Conservation (phyloP, 305 asterid species). For the Stenogyne calaminthoides region DNA sequence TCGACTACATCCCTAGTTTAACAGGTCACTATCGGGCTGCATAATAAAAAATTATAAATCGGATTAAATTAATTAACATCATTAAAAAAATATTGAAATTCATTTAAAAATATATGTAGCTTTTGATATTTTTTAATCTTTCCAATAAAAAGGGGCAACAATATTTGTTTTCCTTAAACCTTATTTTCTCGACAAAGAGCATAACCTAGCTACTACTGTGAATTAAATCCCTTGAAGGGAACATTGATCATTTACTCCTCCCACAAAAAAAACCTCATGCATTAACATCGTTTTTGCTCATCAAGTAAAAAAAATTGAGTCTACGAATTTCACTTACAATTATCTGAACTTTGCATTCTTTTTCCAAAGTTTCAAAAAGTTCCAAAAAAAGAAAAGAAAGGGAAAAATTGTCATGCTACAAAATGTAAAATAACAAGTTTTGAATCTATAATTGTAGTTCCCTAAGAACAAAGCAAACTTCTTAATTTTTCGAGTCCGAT, state of each 20-base stretch:
- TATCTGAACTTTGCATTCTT: background rate
- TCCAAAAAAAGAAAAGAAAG: background rate
- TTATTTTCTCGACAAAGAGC: background rate
- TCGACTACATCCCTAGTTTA: no score
- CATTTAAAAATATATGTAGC: background rate
- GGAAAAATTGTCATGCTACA: conserved; percentile 32
- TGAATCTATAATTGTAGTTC: conserved; percentile 17
- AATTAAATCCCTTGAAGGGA: background rate
- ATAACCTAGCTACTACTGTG: background rate
- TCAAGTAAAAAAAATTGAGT: background rate
- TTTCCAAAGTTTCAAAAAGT: conserved; percentile 2
- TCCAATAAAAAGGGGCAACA: background rate
- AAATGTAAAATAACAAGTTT: conserved; percentile 31
- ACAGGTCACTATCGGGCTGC: no score
- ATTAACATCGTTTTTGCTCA: conserved; percentile 10
- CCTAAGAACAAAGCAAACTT: conserved; percentile 22
- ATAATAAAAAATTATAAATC: no score
- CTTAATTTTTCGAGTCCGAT: background rate
- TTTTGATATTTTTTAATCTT: background rate
- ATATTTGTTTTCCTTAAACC: background rate
- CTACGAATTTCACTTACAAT: conserved; percentile 11
- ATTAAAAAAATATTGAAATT: background rate
- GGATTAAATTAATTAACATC: no score
- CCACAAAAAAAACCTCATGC: background rate
- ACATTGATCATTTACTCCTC: background rate